Base-by-base conservation (phyloP, 1,139 yeast species). In the Ogataea hybrid region DNA sequence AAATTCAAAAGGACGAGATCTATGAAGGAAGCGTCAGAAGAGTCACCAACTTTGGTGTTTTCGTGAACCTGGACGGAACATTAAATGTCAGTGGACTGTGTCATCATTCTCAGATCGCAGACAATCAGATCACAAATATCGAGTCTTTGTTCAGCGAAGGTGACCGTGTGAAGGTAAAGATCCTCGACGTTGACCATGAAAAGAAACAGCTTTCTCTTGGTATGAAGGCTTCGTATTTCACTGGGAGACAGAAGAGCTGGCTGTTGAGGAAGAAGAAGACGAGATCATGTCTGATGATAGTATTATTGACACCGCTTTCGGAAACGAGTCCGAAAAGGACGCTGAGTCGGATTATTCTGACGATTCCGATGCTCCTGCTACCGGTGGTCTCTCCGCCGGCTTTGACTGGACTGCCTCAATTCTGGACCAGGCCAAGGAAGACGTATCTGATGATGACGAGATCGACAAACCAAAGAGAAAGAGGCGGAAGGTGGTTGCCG, bases 321-420 rank as follows among this genome's bases (percentile, higher is more conserved):
- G 49, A 6, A 36, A 32, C 2, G 48, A 38, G 14, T 36, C 41
- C 7, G 35, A 28, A 25, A 53, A 52, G n/a, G 61, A 56, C 3
- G 29, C 44, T 43, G 45, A 50, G 12, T 23, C 39, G 9, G 44
- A 41, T 7, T 43, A 29, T 15, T 43, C 46, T 6, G 55, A 53
- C 9, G 59, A 52, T 10, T 57, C 50, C 6, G 61, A 59, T 20
- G 59, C 51, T n/a, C 38, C 35, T 32, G 64, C 50, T 3, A 55
- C 57, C 4, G 61, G 59, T 39, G 95, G 95, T n/a, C 73, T 88
- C 46, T 79, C 89, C 28, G 81, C 94, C 33, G 95, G 92, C 5
- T 88, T 89, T 57, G 96, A 89, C 63, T 90, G 97, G 97, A 85
- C 95, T 38, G 95, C 95, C 6, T 82, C 88, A 33, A 81, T 88